Conservation (phyloP, 768 basidiomycete species). For the Pleurotus tuber-regium region DNA sequence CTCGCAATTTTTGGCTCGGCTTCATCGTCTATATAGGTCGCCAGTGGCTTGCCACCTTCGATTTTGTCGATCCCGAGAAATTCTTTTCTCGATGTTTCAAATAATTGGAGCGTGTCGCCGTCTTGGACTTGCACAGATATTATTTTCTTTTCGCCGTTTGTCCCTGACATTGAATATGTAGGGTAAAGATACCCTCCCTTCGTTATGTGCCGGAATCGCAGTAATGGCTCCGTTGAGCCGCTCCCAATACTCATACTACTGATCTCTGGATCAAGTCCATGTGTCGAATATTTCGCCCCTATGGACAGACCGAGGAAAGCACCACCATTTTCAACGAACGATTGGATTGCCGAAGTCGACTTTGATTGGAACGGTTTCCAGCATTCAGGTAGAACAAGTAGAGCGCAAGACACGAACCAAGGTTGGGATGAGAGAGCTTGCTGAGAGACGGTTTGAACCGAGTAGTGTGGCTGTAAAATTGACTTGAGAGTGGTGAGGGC, state of each 20-base stretch:
- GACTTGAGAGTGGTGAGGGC: slow-evolving; percentile 46
- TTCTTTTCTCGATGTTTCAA: slow-evolving; percentile 5
- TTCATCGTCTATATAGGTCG: slow-evolving; percentile 22
- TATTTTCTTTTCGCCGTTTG: slow-evolving; percentile 11
- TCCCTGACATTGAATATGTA: slow-evolving; percentile 18
- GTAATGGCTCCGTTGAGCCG: slow-evolving; percentile 24
- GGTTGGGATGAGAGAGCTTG: slow-evolving; percentile 62
- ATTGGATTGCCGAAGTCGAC: slow-evolving; percentile 45
- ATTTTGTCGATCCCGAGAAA: neutral
- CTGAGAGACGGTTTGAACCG: slow-evolving; percentile 66
- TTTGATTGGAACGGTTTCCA: slow-evolving; percentile 38
- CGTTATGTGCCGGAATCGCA: slow-evolving; percentile 35
- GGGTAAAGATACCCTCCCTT: slow-evolving; percentile 30
- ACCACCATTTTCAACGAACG: slow-evolving; percentile 69
- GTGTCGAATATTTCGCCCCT: slow-evolving; percentile 42
- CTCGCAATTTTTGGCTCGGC: slow-evolving; percentile 34
- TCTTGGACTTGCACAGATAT: slow-evolving; percentile 19
- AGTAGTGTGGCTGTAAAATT: slow-evolving; percentile 70
- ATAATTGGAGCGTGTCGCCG: slow-evolving; percentile 22
- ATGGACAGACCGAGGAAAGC: slow-evolving; percentile 63
- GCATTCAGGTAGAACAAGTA: slow-evolving; percentile 76
- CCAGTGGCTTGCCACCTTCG: slow-evolving; percentile 24
- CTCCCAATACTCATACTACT: slow-evolving; percentile 33
- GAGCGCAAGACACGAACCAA: slow-evolving; percentile 72
- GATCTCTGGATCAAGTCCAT: slow-evolving; percentile 35